Base-by-base conservation (phyloP, 1,284 basidiomycete species). In the Sanghuangporus baumii region DNA sequence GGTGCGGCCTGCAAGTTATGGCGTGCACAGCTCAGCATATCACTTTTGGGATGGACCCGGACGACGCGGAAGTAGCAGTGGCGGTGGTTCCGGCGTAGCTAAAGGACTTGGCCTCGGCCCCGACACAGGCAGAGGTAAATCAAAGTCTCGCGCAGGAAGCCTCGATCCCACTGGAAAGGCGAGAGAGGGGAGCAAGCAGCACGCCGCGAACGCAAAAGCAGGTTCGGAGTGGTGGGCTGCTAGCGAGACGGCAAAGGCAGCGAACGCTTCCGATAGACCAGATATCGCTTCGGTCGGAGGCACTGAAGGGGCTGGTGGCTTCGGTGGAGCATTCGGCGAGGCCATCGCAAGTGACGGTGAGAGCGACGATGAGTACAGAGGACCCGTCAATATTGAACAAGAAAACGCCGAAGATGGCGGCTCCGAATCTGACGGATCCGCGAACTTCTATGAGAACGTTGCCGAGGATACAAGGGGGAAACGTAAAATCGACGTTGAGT, bases 21-120 rank as follows among this genome's bases (percentile, higher is more conserved):
- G 94, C 12, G 94, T 96, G 60, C 87, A 92, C 66, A 89, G 87
- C 63, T 86, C 92, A 67, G 91, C 91, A 3, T 93, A 91, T 75
- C 93, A 96, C 73, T 96, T 96, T 77, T 96, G 93, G 93, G 89
- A 91, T 67, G 90, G 90, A 0, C 89, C 89, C 3, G 89, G 88
- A 2, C 75, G 87, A 58, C 73, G 67, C 4, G 61, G 63, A 6
- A 63, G 60, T 37, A 55, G 34, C 41, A 51, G 51, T 37, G 50
- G 55, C 41, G 58, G 57, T 20, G 52, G 52, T 37, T 18, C 57
- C 11, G 57, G 54, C 16, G 11, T 48, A 20, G 50, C 57, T 18
- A 60, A 60, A 40, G 55, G 26, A 6, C 60, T 50, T 8, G 60
- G 55, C 6, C 56, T 58, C n/a, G 55, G 55, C 16, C 18, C 55